A percentile compares a stretch with the other conserved stretches of the same genome.
Conservation (phyloP, 345 rosid species). For the Mangifera indica region DNA sequence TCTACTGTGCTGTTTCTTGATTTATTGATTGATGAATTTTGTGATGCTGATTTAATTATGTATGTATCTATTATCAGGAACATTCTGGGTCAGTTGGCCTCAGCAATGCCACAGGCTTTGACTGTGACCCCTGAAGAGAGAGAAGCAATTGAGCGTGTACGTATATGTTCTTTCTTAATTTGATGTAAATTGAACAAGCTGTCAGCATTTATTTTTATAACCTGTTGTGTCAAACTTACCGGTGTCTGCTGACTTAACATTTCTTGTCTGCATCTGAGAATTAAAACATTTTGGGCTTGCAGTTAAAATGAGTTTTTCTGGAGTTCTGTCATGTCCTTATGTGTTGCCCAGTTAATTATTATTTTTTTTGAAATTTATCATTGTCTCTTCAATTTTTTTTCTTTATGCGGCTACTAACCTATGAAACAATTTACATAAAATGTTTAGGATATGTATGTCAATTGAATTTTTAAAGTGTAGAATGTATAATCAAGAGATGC, state of each 20-base stretch:
- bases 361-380: too few relatives aligned
- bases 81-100: conserved; percentile 64
- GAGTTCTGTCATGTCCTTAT: too few relatives aligned
- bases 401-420: too few relatives aligned
- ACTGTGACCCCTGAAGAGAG: conserved; percentile 92
- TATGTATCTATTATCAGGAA: conserved; percentile 41
- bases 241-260: background rate
- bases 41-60: conserved; percentile 2
- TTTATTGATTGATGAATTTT: background rate
- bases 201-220: background rate
- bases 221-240: background rate
- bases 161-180: conserved; percentile 6
- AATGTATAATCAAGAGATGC: too few relatives aligned
- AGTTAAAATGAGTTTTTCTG: too few relatives aligned
- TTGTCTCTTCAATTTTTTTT: too few relatives aligned
- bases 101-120: conserved; percentile 82
- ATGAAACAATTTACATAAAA: too few relatives aligned
- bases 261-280: too few relatives aligned
- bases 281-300: too few relatives aligned
- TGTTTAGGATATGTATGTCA: too few relatives aligned
- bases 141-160: conserved; percentile 92
- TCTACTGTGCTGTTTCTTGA: conserved; percentile 10
- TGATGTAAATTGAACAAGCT: background rate
- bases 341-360: too few relatives aligned
- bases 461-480: too few relatives aligned